Evolutionary conservation across 73 alveolate species (phyloP), one percentile per base, ranked within the genome.

Genomic region (Halteria grandinella): DNA sequence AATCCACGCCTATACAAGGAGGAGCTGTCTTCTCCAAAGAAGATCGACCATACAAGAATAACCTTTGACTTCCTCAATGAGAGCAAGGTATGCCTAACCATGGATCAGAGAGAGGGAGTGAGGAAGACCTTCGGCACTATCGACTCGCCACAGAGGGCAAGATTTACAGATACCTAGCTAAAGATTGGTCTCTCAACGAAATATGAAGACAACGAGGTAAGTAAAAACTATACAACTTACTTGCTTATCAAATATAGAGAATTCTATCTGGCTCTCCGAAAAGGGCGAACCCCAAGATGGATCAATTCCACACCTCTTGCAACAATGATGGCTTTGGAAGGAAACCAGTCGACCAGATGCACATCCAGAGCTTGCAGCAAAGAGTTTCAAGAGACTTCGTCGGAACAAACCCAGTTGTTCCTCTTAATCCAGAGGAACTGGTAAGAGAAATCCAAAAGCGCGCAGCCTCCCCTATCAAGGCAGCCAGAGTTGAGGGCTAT

Each of bases 1-100:
- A 60, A 62, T 10, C 78, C 78, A 5, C 36, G 78, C 36, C 43
- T 62, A 23, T 62, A 62, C 27, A 62, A 62, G 60, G 78, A 62
- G 41, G 78, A 62, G 7, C 43, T 62, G 23, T 14, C 21, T 15
- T 8, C 62, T 18, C 36, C 15, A 5, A 62, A 62, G 45, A 62
- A 62, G 40, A 60, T 62, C 48, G 41, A 57, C 12, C 23, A 62
- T 28, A 41, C 63, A 3, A 62, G 40, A 32, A 62, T 60, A 6
- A 40, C 78, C 4, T 62, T 40, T 43, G 41, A 62, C 44, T 62
- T 62, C 78, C 27, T 62, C n/a, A n/a, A n/a, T n/a, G n/a, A n/a
- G n/a, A n/a, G n/a, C n/a, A n/a, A n/a, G n/a, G n/a, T n/a, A n/a
- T n/a, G n/a, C n/a, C n/a, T n/a, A n/a, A n/a, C n/a, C n/a, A n/a